These are phyloP conservation scores for Ophiostoma sp. DNA, from an alignment of 2,329 filamentous ascomycete species.

Conservation along the genomic window DNA sequence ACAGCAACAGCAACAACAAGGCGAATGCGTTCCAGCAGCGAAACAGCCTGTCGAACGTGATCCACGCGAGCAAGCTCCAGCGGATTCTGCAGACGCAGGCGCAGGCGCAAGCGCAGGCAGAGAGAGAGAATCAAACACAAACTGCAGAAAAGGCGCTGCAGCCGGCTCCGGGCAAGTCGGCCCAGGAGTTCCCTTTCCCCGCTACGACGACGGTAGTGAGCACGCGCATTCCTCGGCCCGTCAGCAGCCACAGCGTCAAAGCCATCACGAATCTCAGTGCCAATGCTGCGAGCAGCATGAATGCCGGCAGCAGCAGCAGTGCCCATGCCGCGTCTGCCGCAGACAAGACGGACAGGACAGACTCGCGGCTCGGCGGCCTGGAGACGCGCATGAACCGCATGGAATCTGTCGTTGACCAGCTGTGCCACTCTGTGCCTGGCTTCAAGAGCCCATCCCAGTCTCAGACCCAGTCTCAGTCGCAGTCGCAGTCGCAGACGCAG, in stretches of 20 bases:
- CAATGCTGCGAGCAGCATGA: not conserved
- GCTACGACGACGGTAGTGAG: not conserved
- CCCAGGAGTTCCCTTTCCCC: not conserved
- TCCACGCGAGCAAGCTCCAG: slow-evolving; percentile 14
- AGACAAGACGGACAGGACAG: slow-evolving; percentile 34
- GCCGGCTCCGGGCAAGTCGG: not conserved
- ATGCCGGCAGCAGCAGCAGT: not conserved
- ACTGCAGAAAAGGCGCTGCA: not conserved
- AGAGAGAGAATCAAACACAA: too few relatives aligned
- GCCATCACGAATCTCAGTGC: not conserved
- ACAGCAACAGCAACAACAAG: not conserved
- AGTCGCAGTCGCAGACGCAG: slow-evolving; percentile 23
- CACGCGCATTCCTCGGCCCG: slow-evolving; percentile 16
- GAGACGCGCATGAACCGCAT: slow-evolving; percentile 49
- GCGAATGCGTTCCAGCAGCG: slow-evolving; percentile 12
- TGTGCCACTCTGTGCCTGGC: slow-evolving; percentile 44
- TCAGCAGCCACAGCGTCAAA: slow-evolving; percentile 14
- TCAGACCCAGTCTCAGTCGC: not conserved
- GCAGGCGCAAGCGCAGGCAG: not conserved
- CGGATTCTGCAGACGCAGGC: not conserved
- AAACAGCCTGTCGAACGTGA: slow-evolving; percentile 13
- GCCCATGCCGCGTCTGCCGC: not conserved
- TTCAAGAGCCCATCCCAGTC: slow-evolving; percentile 28
- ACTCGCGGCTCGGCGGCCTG: slow-evolving; percentile 47
- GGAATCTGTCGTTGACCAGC: slow-evolving; percentile 48